These are phyloP conservation scores for Debaryomycetaceae sp. DNA, from an alignment of 1,139 yeast species.

Conservation along the genomic window DNA sequence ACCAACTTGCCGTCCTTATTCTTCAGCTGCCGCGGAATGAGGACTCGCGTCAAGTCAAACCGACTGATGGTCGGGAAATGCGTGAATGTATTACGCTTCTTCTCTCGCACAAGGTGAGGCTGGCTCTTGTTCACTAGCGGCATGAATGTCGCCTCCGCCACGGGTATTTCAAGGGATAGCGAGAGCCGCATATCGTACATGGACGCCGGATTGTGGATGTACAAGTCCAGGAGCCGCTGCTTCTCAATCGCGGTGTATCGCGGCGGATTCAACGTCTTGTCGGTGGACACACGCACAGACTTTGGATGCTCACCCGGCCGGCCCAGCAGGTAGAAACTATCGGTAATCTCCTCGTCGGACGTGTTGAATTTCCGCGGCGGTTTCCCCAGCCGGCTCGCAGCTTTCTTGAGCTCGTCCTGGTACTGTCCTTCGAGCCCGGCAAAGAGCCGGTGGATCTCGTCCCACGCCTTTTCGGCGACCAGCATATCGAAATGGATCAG, in stretches of 20 bases:
- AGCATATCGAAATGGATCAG: slow-evolving; percentile 60
- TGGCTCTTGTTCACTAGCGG: slow-evolving; percentile 24
- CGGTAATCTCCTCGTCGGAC: slow-evolving; percentile 33
- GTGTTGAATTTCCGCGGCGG: slow-evolving; percentile 30
- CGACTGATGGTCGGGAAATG: slow-evolving; percentile 62
- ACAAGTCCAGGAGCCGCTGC: slow-evolving; percentile 58
- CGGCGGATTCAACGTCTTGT: slow-evolving; percentile 46
- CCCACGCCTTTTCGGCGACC: slow-evolving; percentile 57
- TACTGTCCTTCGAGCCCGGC: slow-evolving; percentile 41
- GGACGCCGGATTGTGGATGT: slow-evolving; percentile 66
- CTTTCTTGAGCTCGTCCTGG: slow-evolving; percentile 26
- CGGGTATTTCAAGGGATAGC: slow-evolving; percentile 66
- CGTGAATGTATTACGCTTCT: slow-evolving; percentile 52
- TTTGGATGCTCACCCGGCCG: slow-evolving; percentile 45
- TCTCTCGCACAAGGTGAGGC: slow-evolving; percentile 47
- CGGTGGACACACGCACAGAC: slow-evolving; percentile 54
- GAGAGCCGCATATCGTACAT: slow-evolving; percentile 70
- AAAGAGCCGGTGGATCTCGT: slow-evolving; percentile 45
- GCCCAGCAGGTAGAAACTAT: slow-evolving; percentile 25
- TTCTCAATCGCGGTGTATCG: slow-evolving; percentile 65
- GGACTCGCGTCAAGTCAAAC: slow-evolving; percentile 60
- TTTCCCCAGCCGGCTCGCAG: slow-evolving; percentile 9
- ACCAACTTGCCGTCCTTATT: slow-evolving; percentile 30
- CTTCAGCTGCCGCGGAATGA: slow-evolving; percentile 34
- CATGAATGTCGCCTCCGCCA: slow-evolving; percentile 42